Base-by-base conservation (phyloP, 2,329 filamentous ascomycete genomes). In the Thermothelomyces thermophilus region DNA sequence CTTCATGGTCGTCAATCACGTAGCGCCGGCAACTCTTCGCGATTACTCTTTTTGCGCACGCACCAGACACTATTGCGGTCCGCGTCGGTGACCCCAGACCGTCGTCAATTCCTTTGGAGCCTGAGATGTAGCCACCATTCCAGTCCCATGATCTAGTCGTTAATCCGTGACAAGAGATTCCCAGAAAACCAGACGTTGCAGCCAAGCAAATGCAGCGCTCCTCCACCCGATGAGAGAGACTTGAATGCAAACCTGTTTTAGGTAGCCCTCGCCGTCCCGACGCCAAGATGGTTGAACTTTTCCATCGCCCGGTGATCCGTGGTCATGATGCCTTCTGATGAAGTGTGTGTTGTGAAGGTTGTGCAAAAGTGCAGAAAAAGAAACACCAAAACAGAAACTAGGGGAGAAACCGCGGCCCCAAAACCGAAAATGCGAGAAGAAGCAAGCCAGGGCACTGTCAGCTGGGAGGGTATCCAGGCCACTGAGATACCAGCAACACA, bases 381-480 rank as follows among this genome's bases (percentile, higher is more conserved):
- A 31, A 34, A 6, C 13, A 35, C 14, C 7, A 46, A 36, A 36
- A 41, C 11, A 19, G 30, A 49, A 46, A 40, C 20, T 31, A 8
- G 36, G 28, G 24, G 41, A 40, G 42, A 45, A 45, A 34, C 53
- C 47, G 48, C 24, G 45, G 44, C 40, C 46, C 46, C 42, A 41
- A 48, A 41, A 24, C n/a, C 41, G 31, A 46, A 22, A 54, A 54
- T 45, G 55, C 47, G 42, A 52, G 33, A 56, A 52, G 52, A 47
- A 51, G 19, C 28, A 45, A n/a, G 44, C 26, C 50, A 50, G 52
- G 52, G 53, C 51, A 58, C 50, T 51, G 52, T 56, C 57, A 58
- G 57, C 46, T 45, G 48, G 48, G 35, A 48, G 51, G 55, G 56
- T 64, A 65, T 65, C 63, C 62, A 64, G 62, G 60, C 61, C 58